Evolutionary conservation across 1,284 basidiomycete species (phyloP), one percentile per base, ranked within the genome.

Genomic region (Malassezia furfur): DNA sequence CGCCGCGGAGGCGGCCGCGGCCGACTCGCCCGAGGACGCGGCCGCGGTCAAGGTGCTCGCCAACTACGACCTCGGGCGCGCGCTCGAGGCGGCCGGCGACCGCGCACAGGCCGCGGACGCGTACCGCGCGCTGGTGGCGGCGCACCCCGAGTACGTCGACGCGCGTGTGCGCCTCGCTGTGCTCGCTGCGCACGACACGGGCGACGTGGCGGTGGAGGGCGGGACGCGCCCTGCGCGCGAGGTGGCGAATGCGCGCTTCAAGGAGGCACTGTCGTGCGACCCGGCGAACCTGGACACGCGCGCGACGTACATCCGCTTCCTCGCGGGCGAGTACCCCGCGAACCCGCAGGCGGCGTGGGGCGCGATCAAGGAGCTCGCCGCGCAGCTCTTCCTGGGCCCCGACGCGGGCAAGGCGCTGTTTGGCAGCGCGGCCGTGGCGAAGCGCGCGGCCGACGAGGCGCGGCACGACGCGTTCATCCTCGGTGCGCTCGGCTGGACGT

Each of bases 61-160:
- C 15, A 63, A 62, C 11, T 74, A 70, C 70, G 70, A 74, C 40
- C 54, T 72, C 6, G 72, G 64, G 10, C 68, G 70, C 22, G 64
- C 65, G 34, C 61, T 66, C 55, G 72, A 74, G 51, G 59, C 50
- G 21, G 43, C 54, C 17, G 63, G 56, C 49, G 57, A 67, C 30
- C 19, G 53, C 31, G 59, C 60, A n/a, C 61, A 65, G 25, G 72
- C 72, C 17, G 59, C 62, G 14, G 54, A 66, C 40, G 69, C 69
- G 1, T 74, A 70, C 57, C 54, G 63, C 8, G 65, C 64, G 19
- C 57, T 74, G 43, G 51, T 74, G 21, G 48, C 54, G 17, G 65
- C 52, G 25, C 72, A 74, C 45, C 67, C 72, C n/a, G 72, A 73
- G 57, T 74, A 72, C 44, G 66, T 66, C 12, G 70, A 72, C 45